Percentiles rank a stretch among this genome's conserved stretches.
Evolutionary conservation across 495 filamentous ascomycete species (phyloP).

Genomic region (Chaetomium tenue): DNA sequence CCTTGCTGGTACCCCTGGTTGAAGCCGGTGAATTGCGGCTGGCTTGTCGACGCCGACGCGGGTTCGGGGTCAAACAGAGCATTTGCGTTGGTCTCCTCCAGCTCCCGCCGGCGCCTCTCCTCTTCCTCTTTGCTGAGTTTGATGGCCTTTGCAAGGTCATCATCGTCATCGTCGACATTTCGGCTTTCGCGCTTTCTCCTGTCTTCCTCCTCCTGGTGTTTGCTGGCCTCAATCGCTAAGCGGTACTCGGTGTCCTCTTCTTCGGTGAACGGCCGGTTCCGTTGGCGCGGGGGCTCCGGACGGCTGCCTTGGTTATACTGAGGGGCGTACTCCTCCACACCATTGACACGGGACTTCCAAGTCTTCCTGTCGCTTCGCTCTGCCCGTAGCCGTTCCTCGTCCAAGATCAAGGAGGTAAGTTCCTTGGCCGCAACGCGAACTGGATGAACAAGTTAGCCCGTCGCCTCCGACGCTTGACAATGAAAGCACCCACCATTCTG

Average conservation of each 20-base stretch:
- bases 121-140: slow-evolving; percentile 92
- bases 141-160: slow-evolving; percentile 91
- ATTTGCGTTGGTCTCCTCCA: slow-evolving; percentile 84
- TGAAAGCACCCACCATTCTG: slow-evolving; percentile 68
- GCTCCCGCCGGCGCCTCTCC: slow-evolving; percentile 79
- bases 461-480: background rate
- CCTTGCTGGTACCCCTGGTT: slow-evolving; percentile 98
- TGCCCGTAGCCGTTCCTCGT: slow-evolving; percentile 88
- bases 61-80: slow-evolving; percentile 83
- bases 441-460: slow-evolving; percentile 39
- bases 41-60: slow-evolving; percentile 48
- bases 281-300: slow-evolving; percentile 48
- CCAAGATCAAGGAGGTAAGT: slow-evolving; percentile 86
- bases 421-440: slow-evolving; percentile 96
- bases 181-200: slow-evolving; percentile 73
- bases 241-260: slow-evolving; percentile 92
- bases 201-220: slow-evolving; percentile 92
- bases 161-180: slow-evolving; percentile 59
- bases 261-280: slow-evolving; percentile 53
- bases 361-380: slow-evolving; percentile 89
- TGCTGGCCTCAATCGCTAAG: slow-evolving; percentile 94
- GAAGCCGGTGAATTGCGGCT: slow-evolving; percentile 78
- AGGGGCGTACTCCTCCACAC: slow-evolving; percentile 76
- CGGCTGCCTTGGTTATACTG: slow-evolving; percentile 38
- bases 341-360: slow-evolving; percentile 95